phyloP scores from a whole-genome alignment of 2,329 filamentous ascomycete genomes.

The Beauveria australis region DNA sequence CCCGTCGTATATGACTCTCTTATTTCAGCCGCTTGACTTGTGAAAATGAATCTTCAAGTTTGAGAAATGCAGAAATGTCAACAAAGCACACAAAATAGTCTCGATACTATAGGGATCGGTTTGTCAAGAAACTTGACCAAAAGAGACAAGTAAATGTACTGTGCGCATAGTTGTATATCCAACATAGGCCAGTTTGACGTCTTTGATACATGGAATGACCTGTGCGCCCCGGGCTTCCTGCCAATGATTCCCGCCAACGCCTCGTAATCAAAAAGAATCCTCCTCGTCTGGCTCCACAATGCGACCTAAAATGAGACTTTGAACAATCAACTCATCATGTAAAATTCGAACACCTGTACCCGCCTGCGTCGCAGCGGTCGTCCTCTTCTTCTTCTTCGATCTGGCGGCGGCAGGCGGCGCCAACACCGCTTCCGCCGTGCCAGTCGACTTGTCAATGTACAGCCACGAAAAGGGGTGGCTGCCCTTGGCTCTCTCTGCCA shows the following conservation, averaged over 20 bases:
- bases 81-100: too few species aligned
- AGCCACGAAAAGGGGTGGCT: constrained; percentile 62
- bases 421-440: constrained; percentile 45
- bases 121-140: too few species aligned
- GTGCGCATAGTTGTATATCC: not conserved
- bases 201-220: not conserved
- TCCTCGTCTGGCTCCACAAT: constrained; percentile 56
- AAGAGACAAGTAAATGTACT: too few species aligned
- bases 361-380: constrained; percentile 18
- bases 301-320: constrained; percentile 82
- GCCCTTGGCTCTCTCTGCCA: constrained; percentile 42
- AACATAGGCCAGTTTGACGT: not conserved
- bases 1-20: too few species aligned
- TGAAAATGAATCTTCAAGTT: too few species aligned
- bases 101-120: too few species aligned
- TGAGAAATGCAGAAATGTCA: too few species aligned
- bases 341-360: constrained; percentile 52
- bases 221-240: not conserved
- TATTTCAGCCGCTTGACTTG: too few species aligned
- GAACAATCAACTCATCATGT: constrained; percentile 79
- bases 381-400: constrained; percentile 34
- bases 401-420: constrained; percentile 15
- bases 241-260: not conserved
- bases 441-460: constrained; percentile 62
- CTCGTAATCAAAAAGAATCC: constrained; percentile 9